phyloP scores from a whole-genome alignment of 1,139 yeast genomes.

The Geotrichum histeridarum region DNA sequence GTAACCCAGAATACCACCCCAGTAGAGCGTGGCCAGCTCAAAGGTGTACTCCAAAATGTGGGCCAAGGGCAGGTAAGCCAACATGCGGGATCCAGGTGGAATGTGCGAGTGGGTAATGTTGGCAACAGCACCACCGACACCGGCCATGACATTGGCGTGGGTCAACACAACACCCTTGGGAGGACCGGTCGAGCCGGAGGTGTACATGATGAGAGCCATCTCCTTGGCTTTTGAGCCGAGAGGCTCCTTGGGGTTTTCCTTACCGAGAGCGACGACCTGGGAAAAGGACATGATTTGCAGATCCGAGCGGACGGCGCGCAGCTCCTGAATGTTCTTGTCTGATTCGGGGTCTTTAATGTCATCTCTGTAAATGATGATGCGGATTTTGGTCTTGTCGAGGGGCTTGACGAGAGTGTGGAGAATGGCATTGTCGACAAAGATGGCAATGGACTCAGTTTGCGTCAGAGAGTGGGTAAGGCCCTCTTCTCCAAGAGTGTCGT shows the following conservation, averaged over 20 bases:
- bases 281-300: slow-evolving; percentile 58
- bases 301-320: slow-evolving; percentile 57
- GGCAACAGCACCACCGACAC: slow-evolving; percentile 73
- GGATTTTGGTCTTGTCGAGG: slow-evolving; percentile 57
- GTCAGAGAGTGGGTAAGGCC: slow-evolving; percentile 83
- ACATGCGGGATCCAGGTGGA: slow-evolving; percentile 56
- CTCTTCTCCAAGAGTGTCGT: slow-evolving; percentile 89
- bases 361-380: slow-evolving; percentile 68
- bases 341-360: slow-evolving; percentile 56
- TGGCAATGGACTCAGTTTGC: slow-evolving; percentile 71
- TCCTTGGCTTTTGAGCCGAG: slow-evolving; percentile 64
- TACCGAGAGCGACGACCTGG: slow-evolving; percentile 65
- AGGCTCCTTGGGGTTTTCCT: slow-evolving; percentile 41
- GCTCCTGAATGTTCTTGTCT: slow-evolving; percentile 55
- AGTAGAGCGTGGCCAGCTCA: slow-evolving; percentile 70
- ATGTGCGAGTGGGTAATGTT: slow-evolving; percentile 55
- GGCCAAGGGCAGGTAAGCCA: slow-evolving; percentile 91
- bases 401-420: slow-evolving; percentile 66
- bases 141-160: slow-evolving; percentile 77
- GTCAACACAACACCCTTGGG: slow-evolving; percentile 94
- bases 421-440: slow-evolving; percentile 78
- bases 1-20: slow-evolving; percentile 91
- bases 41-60: slow-evolving; percentile 91
- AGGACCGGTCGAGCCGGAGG: slow-evolving; percentile 96
- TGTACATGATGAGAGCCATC: slow-evolving; percentile 89